These are phyloP conservation scores for Phyllosticta citribraziliensis DNA, from an alignment of 2,329 filamentous ascomycete genomes.

Conservation along the genomic window DNA sequence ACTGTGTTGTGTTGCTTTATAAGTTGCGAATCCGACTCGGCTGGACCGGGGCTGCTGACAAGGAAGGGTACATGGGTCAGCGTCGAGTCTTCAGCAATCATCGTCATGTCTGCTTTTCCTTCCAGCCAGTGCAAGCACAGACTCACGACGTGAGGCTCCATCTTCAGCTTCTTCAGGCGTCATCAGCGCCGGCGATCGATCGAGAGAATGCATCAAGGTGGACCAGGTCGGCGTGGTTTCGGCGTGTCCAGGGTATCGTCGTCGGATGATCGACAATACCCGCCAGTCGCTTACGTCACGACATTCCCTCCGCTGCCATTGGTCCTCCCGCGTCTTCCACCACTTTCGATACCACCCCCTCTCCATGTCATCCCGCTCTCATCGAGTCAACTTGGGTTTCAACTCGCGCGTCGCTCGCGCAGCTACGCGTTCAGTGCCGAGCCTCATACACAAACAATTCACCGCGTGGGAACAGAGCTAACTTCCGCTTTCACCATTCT, in stretches of 20 bases:
- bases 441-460: too few relatives aligned
- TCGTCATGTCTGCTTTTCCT: not conserved
- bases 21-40: not conserved
- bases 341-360: not conserved
- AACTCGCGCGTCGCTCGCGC: not conserved
- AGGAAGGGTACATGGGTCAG: not conserved
- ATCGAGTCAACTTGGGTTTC: not conserved
- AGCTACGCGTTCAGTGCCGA: not conserved
- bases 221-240: not conserved
- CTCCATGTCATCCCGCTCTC: not conserved
- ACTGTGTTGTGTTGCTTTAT: not conserved
- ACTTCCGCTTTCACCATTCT: too few relatives aligned
- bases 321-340: not conserved
- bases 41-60: not conserved
- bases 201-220: not conserved
- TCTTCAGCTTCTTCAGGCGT: not conserved
- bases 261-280: not conserved
- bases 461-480: too few relatives aligned
- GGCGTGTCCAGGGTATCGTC: not conserved
- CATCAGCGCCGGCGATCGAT: not conserved
- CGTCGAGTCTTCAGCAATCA: not conserved
- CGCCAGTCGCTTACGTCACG: not conserved
- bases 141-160: not conserved
- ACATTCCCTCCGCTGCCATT: not conserved
- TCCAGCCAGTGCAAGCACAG: not conserved